Evolutionary conservation across 805 yeast species (phyloP), one percentile per base, ranked within the genome.

Genomic region (Middelhovenomyces tepae): DNA sequence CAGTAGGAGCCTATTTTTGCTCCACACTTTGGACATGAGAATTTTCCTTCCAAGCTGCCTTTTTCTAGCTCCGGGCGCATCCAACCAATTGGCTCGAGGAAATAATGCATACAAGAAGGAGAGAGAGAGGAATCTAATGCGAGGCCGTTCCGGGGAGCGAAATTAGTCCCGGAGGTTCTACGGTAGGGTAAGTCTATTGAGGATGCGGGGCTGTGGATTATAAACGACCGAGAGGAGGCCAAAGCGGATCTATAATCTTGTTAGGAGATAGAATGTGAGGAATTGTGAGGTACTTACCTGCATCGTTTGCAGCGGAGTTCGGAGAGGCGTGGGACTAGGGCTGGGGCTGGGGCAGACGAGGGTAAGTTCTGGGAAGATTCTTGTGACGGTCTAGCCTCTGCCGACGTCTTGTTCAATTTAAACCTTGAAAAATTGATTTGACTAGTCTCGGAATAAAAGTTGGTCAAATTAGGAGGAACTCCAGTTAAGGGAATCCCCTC

Each of bases 31-130:
- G 91, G 91, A 55, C 98, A 91, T 7, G 60, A 54, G 27, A 91
- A 74, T 49, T 80, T 83, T 2, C 98, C 98, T 54, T 89, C 96
- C 6, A 91, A 48, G 32, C 75, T 80, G 22, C 83, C 83, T 44
- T 70, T 67, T 29, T 69, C 75, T 24, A 89, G 60, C 53, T 84
- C 95, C 4, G 64, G 62, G 38, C 78, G 71, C 98, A 91, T 91
- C 98, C 98, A 91, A 21, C 66, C 66, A 34, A 89, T 59, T 0
- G 97, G 97, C 56, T 91, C 96, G 18, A 82, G 64, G 47, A 86
- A 91, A 52, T 65, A 79, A 54, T 87, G 95, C 5, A 93, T 81
- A 56, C 98, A 89, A 18, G 38, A 32, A 7, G 48, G 49, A 7
- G 48, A 36, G 42, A 55, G 22, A 16, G 37, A 37, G 10, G 49